phyloP scores from a whole-genome alignment of 352 stramenopile genomes.

The Phytopythium aichiense region DNA sequence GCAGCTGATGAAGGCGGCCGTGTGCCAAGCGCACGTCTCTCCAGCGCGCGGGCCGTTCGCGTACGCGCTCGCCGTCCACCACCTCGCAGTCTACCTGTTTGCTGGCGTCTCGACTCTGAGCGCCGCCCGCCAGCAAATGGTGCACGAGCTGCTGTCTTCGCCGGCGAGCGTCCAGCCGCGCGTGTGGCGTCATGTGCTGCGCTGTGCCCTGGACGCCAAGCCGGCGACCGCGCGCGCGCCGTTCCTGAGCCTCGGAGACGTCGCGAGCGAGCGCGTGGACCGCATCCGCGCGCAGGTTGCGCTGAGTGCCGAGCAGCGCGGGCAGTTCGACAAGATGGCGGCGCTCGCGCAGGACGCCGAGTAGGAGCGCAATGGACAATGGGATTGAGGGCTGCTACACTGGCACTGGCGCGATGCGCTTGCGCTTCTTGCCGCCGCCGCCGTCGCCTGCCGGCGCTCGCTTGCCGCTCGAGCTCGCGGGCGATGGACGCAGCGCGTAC shows the following conservation, averaged over 20 bases:
- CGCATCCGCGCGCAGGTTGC: conserved; percentile 18
- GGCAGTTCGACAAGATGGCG: conserved; percentile 16
- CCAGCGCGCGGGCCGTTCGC: conserved; percentile 38
- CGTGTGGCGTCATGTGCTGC: conserved; percentile 54
- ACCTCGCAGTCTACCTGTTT: conserved; percentile 58
- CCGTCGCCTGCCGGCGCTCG: not conserved
- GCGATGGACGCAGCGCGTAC: conserved; percentile 23
- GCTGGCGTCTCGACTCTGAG: conserved; percentile 23
- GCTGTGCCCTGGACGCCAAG: conserved; percentile 22
- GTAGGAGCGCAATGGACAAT: not conserved
- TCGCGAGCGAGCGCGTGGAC: conserved; percentile 8
- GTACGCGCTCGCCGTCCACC: conserved; percentile 57
- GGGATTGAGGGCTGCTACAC: conserved; percentile 3
- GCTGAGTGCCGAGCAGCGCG: conserved; percentile 22
- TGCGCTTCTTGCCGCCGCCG: conserved; percentile 22
- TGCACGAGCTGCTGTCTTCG: conserved; percentile 28
- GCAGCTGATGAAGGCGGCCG: conserved; percentile 41
- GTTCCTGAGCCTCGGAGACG: conserved; percentile 17
- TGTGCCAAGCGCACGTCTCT: conserved; percentile 31
- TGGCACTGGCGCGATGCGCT: conserved; percentile 29
- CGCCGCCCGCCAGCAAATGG: conserved; percentile 42
- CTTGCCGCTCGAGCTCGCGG: not conserved
- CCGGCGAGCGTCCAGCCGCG: conserved; percentile 17
- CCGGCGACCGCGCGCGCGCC: not conserved
- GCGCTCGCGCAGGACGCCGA: not conserved